Percentiles rank a stretch among this genome's conserved stretches.
These are phyloP conservation scores for Pseudozyma flocculosa DNA, from an alignment of 1,284 basidiomycete genomes.

Conservation along the genomic window DNA sequence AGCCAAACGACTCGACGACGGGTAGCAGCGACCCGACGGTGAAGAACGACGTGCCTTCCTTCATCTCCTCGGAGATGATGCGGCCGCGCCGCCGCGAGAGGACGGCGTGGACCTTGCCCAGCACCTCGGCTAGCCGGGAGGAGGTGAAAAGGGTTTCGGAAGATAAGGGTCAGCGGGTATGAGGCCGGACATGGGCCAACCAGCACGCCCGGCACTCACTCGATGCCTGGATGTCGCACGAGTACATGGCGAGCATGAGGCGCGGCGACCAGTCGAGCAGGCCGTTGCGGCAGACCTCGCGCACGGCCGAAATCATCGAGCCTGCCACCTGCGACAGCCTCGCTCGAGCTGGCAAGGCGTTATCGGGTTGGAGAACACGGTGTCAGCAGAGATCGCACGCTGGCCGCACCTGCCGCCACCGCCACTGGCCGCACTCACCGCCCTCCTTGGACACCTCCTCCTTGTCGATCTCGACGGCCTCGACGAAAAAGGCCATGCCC, in stretches of 20 bases:
- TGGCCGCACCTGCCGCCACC: not conserved
- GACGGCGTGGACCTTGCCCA: conserved; percentile 96
- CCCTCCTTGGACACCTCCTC: conserved; percentile 62
- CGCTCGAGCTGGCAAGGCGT: conserved; percentile 67
- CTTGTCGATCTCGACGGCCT: conserved; percentile 69
- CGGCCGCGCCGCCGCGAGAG: conserved; percentile 84
- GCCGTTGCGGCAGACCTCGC: conserved; percentile 84
- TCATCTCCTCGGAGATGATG: conserved; percentile 97
- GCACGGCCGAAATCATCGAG: conserved; percentile 81
- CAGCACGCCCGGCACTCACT: too few species aligned
- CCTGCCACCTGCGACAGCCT: conserved; percentile 75
- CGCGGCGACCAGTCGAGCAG: conserved; percentile 96
- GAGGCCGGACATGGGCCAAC: too few species aligned
- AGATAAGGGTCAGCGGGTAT: too few species aligned
- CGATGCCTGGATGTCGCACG: conserved; percentile 96
- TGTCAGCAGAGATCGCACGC: conserved; percentile 7
- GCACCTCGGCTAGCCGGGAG: conserved; percentile 74
- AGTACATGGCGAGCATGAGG: conserved; percentile 96
- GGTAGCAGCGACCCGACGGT: conserved; percentile 87
- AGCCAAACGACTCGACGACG: conserved; percentile 95
- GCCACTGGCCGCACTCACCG: conserved; percentile 58
- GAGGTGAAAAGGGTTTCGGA: too few species aligned
- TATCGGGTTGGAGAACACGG: too few species aligned
- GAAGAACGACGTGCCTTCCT: conserved; percentile 94
- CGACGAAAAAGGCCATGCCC: conserved; percentile 88